Conservation (phyloP, 345 rosid genomes). For the Bruguiera parviflora region DNA sequence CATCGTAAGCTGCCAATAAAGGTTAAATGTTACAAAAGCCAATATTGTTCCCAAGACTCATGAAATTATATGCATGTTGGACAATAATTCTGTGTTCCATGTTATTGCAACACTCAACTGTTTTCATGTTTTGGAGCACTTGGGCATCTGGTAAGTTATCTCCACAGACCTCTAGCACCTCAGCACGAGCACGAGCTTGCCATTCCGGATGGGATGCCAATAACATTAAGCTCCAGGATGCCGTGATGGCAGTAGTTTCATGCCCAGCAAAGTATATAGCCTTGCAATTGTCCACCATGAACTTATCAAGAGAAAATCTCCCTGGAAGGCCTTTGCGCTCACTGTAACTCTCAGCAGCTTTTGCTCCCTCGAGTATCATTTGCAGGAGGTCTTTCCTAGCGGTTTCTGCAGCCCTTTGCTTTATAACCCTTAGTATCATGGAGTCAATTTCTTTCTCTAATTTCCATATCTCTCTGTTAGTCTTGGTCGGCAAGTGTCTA, state of each 20-base stretch:
- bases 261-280: slow-evolving; percentile 30
- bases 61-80: background rate
- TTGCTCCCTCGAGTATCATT: slow-evolving; percentile 23
- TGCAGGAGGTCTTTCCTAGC: slow-evolving; percentile 25
- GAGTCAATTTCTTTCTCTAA: slow-evolving; percentile 28
- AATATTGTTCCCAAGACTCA: background rate
- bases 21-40: background rate
- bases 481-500: slow-evolving; percentile 16
- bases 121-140: slow-evolving; percentile 32
- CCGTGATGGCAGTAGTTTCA: slow-evolving; percentile 24
- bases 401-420: slow-evolving; percentile 16
- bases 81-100: background rate
- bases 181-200: slow-evolving; percentile 22
- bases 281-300: slow-evolving; percentile 36
- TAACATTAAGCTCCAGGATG: slow-evolving; percentile 24
- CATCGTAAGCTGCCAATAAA: slow-evolving; percentile 23
- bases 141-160: slow-evolving; percentile 20
- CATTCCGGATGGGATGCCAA: slow-evolving; percentile 31
- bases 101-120: slow-evolving; percentile 13
- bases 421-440: slow-evolving; percentile 13
- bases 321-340: background rate
- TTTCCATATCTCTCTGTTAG: slow-evolving; percentile 24
- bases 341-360: background rate
- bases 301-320: slow-evolving; percentile 2
- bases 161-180: slow-evolving; percentile 19